A percentile compares a stretch with the other conserved stretches of the same genome.
Conservation (phyloP, 768 basidiomycete genomes). For the Tylopilus cervinicoccineus region DNA sequence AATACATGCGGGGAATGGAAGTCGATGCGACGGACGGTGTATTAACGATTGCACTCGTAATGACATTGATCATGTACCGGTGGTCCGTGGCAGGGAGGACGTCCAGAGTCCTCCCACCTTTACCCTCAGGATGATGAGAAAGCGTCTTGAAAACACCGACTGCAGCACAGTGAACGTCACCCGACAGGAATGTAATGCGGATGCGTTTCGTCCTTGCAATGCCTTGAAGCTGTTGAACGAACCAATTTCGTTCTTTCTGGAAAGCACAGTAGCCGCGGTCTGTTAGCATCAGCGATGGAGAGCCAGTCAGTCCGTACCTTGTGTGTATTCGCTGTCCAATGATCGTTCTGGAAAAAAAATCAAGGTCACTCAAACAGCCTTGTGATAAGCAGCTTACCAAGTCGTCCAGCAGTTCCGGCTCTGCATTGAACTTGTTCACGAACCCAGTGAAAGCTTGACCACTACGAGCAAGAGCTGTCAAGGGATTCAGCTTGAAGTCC, state of each 20-base stretch:
- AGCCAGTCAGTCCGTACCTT: conserved; percentile 44
- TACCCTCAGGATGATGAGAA: conserved; percentile 32
- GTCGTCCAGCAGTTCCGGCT: conserved; percentile 92
- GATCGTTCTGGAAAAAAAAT: conserved; percentile 81
- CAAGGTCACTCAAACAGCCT: conserved; percentile 42
- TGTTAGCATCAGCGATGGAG: neutral
- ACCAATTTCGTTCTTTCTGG: conserved; percentile 87
- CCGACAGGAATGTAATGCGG: conserved; percentile 83
- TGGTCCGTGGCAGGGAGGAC: conserved; percentile 57
- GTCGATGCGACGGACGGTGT: conserved; percentile 63
- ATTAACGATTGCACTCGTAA: conserved; percentile 93
- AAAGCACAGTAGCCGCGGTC: conserved; percentile 2
- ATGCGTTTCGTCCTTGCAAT: conserved; percentile 59
- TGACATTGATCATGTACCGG: conserved; percentile 88
- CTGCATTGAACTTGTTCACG: conserved; percentile 88
- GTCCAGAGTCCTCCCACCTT: conserved; percentile 35
- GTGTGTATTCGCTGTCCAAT: conserved; percentile 82
- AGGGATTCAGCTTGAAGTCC: conserved; percentile 80
- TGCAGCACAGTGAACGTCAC: conserved; percentile 92
- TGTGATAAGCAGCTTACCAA: conserved; percentile 43
- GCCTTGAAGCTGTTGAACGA: conserved; percentile 75
- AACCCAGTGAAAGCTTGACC: conserved; percentile 74
- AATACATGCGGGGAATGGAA: neutral
- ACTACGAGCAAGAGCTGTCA: conserved; percentile 67
- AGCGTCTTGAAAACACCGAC: conserved; percentile 76